Conservation (phyloP, 1,284 basidiomycete species). For the Apiotrichum porosum region DNA sequence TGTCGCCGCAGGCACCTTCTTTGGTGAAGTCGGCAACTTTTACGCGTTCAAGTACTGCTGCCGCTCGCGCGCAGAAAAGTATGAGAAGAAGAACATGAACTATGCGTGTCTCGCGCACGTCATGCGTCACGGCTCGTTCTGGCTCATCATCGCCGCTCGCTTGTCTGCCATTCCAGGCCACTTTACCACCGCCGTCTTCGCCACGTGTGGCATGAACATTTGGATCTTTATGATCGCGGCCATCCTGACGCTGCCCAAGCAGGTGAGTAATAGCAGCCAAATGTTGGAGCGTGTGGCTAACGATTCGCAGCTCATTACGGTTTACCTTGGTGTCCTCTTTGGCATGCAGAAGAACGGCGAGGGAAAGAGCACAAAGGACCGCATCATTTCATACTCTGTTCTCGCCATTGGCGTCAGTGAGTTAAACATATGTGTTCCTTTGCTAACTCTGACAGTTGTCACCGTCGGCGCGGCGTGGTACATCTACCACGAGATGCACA, state of each 20-base stretch:
- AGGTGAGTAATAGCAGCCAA: slow-evolving; percentile 37
- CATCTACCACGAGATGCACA: slow-evolving; percentile 69
- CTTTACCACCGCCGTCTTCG: slow-evolving; percentile 60
- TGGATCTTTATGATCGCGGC: slow-evolving; percentile 65
- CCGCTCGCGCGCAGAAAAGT: slow-evolving; percentile 60
- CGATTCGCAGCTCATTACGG: slow-evolving; percentile 63
- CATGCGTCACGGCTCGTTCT: slow-evolving; percentile 73
- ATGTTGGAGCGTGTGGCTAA: not conserved
- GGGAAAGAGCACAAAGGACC: slow-evolving; percentile 49
- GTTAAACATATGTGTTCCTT: not conserved
- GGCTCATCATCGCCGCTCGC: slow-evolving; percentile 65
- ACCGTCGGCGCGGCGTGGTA: slow-evolving; percentile 79
- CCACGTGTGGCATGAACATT: slow-evolving; percentile 71
- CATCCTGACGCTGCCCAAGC: slow-evolving; percentile 69
- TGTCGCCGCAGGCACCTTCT: slow-evolving; percentile 31
- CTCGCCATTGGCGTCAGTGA: slow-evolving; percentile 56
- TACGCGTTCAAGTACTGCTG: slow-evolving; percentile 51
- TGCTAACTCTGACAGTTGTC: slow-evolving; percentile 53
- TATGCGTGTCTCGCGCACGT: slow-evolving; percentile 74
- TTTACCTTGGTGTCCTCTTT: slow-evolving; percentile 67
- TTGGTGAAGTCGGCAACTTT: slow-evolving; percentile 43
- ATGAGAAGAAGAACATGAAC: slow-evolving; percentile 63
- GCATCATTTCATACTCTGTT: slow-evolving; percentile 58
- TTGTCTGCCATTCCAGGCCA: slow-evolving; percentile 71
- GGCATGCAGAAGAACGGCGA: slow-evolving; percentile 15